Conservation (phyloP, 768 basidiomycete species). For the Chlorophyllum brunneum region DNA sequence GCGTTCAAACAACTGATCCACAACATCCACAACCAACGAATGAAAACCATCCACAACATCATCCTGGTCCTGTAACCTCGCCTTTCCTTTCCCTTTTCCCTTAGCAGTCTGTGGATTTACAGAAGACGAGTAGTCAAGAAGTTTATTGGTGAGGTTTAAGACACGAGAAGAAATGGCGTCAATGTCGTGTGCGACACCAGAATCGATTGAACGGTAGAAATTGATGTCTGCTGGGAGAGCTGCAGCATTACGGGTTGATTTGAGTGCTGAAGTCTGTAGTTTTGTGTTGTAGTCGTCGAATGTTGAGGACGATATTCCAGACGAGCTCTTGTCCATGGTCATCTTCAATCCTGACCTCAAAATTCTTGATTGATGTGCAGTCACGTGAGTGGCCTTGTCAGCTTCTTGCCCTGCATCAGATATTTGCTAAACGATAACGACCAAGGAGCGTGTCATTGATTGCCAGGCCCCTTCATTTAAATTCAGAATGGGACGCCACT, state of each 20-base stretch:
- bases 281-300: conserved; percentile 27
- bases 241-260: conserved; percentile 58
- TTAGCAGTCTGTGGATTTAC: conserved; percentile 30
- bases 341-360: background rate
- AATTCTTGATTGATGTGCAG: too few relatives aligned
- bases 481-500: too few relatives aligned
- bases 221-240: conserved; percentile 68
- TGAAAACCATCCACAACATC: conserved; percentile 85
- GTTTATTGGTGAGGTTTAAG: conserved; percentile 59
- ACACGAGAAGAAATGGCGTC: conserved; percentile 68
- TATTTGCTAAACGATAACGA: too few relatives aligned
- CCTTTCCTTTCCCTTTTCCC: conserved; percentile 58
- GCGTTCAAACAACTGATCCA: conserved; percentile 83
- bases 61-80: conserved; percentile 60
- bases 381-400: too few relatives aligned
- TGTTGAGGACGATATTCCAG: background rate
- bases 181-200: conserved; percentile 60
- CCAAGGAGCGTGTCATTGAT: too few relatives aligned
- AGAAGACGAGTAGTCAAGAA: conserved; percentile 51
- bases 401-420: too few relatives aligned
- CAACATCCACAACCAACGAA: conserved; percentile 69
- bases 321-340: background rate
- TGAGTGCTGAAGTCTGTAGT: conserved; percentile 59
- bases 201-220: conserved; percentile 89
- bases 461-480: too few relatives aligned